These are phyloP conservation scores for Phytophthora crassamura DNA, from an alignment of 352 stramenopile species.

Conservation along the genomic window DNA sequence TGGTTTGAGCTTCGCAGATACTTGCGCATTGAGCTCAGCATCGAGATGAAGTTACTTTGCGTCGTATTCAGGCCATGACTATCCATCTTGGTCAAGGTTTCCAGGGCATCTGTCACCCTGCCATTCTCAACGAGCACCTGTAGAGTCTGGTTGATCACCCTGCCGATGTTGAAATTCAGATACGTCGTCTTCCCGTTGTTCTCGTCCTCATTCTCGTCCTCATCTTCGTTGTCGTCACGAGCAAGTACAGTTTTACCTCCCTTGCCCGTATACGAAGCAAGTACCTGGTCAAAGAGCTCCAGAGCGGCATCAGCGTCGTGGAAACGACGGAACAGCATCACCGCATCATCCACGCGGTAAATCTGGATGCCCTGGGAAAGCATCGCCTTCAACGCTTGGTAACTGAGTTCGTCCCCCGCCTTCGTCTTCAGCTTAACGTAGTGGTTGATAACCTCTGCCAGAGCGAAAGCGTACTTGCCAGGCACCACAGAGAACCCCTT, in stretches of 20 bases:
- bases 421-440: constrained; percentile 49
- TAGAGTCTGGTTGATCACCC: constrained; percentile 53
- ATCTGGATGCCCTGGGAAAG: constrained; percentile 56
- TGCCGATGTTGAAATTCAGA: constrained; percentile 55
- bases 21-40: constrained; percentile 63
- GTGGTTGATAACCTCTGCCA: constrained; percentile 55
- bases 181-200: constrained; percentile 19
- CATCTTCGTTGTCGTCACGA: constrained; percentile 4
- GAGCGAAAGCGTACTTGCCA: constrained; percentile 51
- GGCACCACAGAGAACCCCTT: constrained; percentile 55
- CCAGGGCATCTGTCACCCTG: constrained; percentile 43
- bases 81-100: constrained; percentile 44
- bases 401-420: constrained; percentile 51
- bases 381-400: constrained; percentile 61
- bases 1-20: constrained; percentile 16
- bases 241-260: constrained; percentile 20
- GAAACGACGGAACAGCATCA: constrained; percentile 59
- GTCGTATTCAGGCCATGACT: constrained; percentile 36
- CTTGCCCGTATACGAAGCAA: constrained; percentile 45
- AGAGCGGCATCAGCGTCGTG: constrained; percentile 46
- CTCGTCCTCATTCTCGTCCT: constrained; percentile 3
- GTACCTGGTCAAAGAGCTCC: constrained; percentile 53
- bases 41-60: constrained; percentile 49
- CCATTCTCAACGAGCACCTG: constrained; percentile 57
- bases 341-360: constrained; percentile 50